A percentile compares a stretch with the other conserved stretches of the same genome.
Evolutionary conservation across 208 protist genomes (phyloP).

Genomic region (Angomonas desouzai): DNA sequence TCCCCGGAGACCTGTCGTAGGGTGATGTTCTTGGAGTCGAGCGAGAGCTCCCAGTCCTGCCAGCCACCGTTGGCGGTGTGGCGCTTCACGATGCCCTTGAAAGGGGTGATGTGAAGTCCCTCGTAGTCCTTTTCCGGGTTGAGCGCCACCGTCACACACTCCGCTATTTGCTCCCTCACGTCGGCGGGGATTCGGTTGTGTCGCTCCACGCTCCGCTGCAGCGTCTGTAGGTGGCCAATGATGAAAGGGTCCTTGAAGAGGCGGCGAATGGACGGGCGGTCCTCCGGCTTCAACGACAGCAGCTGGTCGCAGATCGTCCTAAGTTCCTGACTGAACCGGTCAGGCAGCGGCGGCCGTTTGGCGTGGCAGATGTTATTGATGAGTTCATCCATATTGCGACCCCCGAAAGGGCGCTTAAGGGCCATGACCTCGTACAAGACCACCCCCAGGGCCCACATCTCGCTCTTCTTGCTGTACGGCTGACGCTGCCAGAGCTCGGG

Average conservation of each 20-base stretch:
- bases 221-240: conserved; percentile 48
- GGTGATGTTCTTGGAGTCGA: conserved; percentile 39
- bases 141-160: conserved; percentile 56
- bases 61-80: conserved; percentile 74
- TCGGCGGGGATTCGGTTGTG: conserved; percentile 62
- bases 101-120: conserved; percentile 24
- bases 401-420: conserved; percentile 75
- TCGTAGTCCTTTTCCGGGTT: conserved; percentile 37
- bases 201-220: conserved; percentile 69
- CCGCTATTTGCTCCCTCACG: conserved; percentile 52
- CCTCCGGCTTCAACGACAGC: conserved; percentile 51
- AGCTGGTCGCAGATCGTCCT: conserved; percentile 52
- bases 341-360: conserved; percentile 40
- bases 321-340: conserved; percentile 40
- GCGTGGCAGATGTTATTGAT: conserved; percentile 81
- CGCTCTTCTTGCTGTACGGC: conserved; percentile 92
- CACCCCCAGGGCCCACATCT: conserved; percentile 91
- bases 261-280: conserved; percentile 53
- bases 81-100: conserved; percentile 44
- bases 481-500: conserved; percentile 90
- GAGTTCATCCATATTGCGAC: conserved; percentile 82
- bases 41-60: conserved; percentile 71
- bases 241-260: conserved; percentile 75
- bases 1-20: conserved; percentile 42
- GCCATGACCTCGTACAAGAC: conserved; percentile 86